These are phyloP conservation scores for Citrullus mucosospermus DNA, from an alignment of 306 rosid species.

Conservation along the genomic window DNA sequence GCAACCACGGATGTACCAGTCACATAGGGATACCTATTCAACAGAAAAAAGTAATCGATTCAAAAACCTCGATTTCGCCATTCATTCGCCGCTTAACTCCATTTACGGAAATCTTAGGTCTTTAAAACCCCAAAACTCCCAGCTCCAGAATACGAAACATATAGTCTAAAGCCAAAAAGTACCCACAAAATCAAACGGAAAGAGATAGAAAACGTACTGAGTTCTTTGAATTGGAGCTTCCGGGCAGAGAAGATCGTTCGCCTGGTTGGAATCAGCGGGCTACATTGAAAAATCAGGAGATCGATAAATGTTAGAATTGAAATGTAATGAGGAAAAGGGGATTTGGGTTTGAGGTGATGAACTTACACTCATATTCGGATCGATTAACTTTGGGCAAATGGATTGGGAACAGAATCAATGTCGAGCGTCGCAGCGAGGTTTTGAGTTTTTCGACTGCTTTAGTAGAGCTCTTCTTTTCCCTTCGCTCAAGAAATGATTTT, in stretches of 20 bases:
- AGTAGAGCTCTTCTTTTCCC: slow-evolving; percentile 18
- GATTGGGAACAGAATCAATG: not conserved
- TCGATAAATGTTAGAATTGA: not conserved
- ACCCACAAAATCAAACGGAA: not conserved
- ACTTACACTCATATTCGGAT: slow-evolving; percentile 14
- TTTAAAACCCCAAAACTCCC: not conserved
- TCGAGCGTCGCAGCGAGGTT: not conserved
- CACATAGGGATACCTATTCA: slow-evolving; percentile 70
- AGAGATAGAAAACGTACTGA: slow-evolving; percentile 23
- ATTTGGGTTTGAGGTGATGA: not conserved
- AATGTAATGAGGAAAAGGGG: not conserved
- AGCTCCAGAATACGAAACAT: not conserved
- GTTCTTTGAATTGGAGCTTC: slow-evolving; percentile 51
- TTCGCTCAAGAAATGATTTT: slow-evolving; percentile 17
- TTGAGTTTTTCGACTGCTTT: not conserved
- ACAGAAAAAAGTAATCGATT: not conserved
- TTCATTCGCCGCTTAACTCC: not conserved
- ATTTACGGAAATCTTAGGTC: not conserved
- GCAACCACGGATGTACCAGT: slow-evolving; percentile 90
- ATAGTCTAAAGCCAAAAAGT: not conserved
- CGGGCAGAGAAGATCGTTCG: slow-evolving; percentile 12
- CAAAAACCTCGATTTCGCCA: not conserved
- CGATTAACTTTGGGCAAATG: not conserved
- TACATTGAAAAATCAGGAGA: not conserved
- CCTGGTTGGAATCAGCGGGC: slow-evolving; percentile 25